These are phyloP conservation scores for Oropetium thomaeum DNA, from an alignment of 176 grass and related monocot species.

Conservation along the genomic window DNA sequence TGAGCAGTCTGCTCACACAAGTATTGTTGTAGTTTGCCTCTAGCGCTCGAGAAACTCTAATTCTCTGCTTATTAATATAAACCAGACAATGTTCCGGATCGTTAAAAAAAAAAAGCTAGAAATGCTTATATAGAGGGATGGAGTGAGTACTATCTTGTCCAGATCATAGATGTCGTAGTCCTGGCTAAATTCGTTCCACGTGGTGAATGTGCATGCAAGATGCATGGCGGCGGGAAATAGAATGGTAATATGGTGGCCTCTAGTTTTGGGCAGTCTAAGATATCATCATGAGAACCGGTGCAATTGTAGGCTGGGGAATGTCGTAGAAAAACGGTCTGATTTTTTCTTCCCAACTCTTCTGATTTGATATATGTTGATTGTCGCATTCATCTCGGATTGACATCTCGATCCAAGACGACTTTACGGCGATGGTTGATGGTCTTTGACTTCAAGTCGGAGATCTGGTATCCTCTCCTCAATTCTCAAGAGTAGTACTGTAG, in stretches of 20 bases:
- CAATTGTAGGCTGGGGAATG: background rate
- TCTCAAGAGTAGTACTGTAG: no score
- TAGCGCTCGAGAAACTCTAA: no score
- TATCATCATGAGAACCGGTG: background rate
- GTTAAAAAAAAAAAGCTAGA: no score
- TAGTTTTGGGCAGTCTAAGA: slow-evolving; percentile 3
- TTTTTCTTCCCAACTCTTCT: background rate
- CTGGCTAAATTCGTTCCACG: background rate
- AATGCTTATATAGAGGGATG: no score
- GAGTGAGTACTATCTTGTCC: background rate
- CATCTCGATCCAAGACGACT: background rate
- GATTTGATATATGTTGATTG: background rate
- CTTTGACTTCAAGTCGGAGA: no score
- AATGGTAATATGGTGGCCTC: slow-evolving; percentile 5
- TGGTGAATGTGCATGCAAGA: background rate
- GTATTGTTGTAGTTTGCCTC: no score
- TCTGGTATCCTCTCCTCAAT: no score
- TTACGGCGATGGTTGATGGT: no score
- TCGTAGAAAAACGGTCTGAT: background rate
- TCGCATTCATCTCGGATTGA: background rate
- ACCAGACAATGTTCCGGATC: no score
- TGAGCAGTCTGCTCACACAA: no score
- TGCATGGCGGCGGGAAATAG: background rate
- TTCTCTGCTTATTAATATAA: no score
- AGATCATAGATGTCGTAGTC: background rate